Base-by-base conservation (phyloP, 2,329 filamentous ascomycete genomes). In the Atkinsonella texensis region DNA sequence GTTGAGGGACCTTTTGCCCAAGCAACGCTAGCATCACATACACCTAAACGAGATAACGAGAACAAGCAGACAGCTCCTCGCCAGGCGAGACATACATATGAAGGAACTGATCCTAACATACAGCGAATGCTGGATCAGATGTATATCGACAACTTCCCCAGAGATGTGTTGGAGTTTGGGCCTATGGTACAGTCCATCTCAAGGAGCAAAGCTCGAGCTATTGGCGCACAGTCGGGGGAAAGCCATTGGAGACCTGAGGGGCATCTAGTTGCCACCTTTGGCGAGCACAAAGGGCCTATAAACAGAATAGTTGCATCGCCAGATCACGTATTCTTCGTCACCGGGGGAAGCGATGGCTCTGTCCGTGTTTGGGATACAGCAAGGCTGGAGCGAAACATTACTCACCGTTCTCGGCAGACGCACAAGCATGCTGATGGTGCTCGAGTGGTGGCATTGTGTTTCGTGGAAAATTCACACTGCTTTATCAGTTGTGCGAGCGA, bases 281-380 rank as follows among this genome's bases (percentile, higher is more conserved):
- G 87, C 1, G 93, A 98, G 64, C 93, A 98, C 63, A 83, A 76
- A 31, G 88, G 82, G 0, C 80, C 87, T 8, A 81, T 97, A 56
- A 95, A 86, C 61, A 81, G 90, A 10, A 80, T 97, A 11, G 74
- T 86, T 2, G 80, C 89, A 8, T 84, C 93, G 1, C 89, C 91
- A 0, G 93, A 98, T 62, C 91, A 98, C 64, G 73, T 84, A 4
- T 98, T 98, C 70, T 98, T 98, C 67, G 77, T 96, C 52, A 97
- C 93, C 1, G 91, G 84, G 7, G 91, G 90, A 10, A 88, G 95
- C 61, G 93, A 98, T 66, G 88, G 93, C 2, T 82, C 80, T 7
- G 87, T 96, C 52, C 95, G 88, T 62, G 78, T 98, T 5, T 98
- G 93, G 93, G 93, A 98, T 68, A 85, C 89, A 28, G 83, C 83